These are phyloP conservation scores for Biscutella laevigata DNA, from an alignment of 441 rosid species.

Conservation along the genomic window DNA sequence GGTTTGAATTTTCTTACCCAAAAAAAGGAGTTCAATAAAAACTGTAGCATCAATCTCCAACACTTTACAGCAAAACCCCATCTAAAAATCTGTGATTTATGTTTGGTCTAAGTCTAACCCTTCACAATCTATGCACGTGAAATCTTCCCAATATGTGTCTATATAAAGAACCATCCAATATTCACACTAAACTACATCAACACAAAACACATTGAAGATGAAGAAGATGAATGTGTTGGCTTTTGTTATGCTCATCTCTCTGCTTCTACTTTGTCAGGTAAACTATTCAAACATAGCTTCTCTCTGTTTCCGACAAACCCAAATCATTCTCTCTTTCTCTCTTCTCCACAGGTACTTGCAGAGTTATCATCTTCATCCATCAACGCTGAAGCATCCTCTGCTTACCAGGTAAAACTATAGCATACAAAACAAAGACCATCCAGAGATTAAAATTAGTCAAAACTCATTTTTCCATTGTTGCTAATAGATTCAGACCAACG, in stretches of 20 bases:
- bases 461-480: background rate
- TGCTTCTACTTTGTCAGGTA: slow-evolving; percentile 20
- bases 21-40: slow-evolving; percentile 3
- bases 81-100: slow-evolving; percentile 25
- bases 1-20: slow-evolving; percentile 17
- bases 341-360: slow-evolving; percentile 18
- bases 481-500: slow-evolving; percentile 17
- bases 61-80: slow-evolving; percentile 29
- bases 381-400: slow-evolving; percentile 16
- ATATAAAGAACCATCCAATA: slow-evolving; percentile 17
- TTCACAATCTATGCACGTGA: slow-evolving; percentile 29
- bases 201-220: background rate
- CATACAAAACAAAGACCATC: background rate
- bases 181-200: slow-evolving; percentile 13
- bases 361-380: slow-evolving; percentile 15
- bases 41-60: slow-evolving; percentile 17
- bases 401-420: slow-evolving; percentile 13
- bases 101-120: too few species aligned
- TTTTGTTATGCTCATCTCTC: slow-evolving; percentile 19
- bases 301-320: background rate
- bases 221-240: slow-evolving; percentile 15
- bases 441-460: background rate
- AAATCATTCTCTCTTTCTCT: background rate
- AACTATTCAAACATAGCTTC: background rate
- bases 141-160: slow-evolving; percentile 20